Base-by-base conservation (phyloP, 1,284 basidiomycete genomes). In the Papiliotrema flavescens region DNA sequence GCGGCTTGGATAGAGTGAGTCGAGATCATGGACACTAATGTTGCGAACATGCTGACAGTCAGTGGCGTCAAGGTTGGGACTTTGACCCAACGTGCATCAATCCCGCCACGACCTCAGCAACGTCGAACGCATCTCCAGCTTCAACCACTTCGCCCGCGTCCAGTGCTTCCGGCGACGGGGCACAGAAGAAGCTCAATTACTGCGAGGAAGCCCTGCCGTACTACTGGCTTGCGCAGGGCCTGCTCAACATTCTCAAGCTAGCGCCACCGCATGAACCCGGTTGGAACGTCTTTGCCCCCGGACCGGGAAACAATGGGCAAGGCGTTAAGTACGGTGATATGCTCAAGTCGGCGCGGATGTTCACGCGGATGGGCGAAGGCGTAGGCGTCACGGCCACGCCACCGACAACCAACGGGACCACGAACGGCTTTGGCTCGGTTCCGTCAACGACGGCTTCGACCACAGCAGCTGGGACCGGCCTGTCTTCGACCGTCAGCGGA, bases 201-300 rank as follows among this genome's bases (percentile, higher is more conserved):
- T 72, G 70, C 63, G 73, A 75, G 57, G 76, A 79, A 60, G 78
- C 76, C 14, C 60, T 78, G 23, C 78, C 78, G 3, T 76, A 74
- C 62, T 79, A 73, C 57, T 79, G 75, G 76, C 71, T 79, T 14
- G 71, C 72, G 7, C 69, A 74, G 40, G 71, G 73, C 7, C 63
- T 79, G 35, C 61, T 76, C 23, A 69, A 68, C 45, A 65, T 71
- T 22, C 62, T 78, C 40, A 69, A 67, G 40, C 51, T 45, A 15
- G 59, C 63, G 11, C 55, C 64, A 3, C 44, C 55, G 3, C 49
- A 60, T 19, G 53, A 62, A n/a, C 55, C 63, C 14, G 65, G 72
- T 13, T 58, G 56, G 55, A 74, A 76, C 59, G 51, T 57, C 19
- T 73, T 75, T 48, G 51, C 36, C 6, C 49, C 48, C n/a, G 62